Base-by-base conservation (phyloP, 164 flowering plant genomes). In the Paratinospora sagittata region DNA sequence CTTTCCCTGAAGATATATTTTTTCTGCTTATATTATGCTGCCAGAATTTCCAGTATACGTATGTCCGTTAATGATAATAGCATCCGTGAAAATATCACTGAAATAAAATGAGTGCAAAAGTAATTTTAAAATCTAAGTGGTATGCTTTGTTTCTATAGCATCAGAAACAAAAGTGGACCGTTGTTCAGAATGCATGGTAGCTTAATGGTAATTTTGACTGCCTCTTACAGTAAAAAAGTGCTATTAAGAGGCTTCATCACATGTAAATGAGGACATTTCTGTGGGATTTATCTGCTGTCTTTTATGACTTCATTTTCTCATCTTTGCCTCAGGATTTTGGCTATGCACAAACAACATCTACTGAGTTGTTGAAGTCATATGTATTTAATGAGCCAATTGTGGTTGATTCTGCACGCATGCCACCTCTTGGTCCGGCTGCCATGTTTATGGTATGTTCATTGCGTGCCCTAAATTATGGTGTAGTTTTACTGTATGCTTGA, bases 301-400 rank as follows among this genome's bases (percentile, higher is more conserved):
- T 47, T 7, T 68, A 62, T 21, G n/a, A 43, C 57, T 55, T 71
- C 36, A 52, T 60, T n/a, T 6, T 75, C 49, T 61, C 65, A 30
- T 75, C 39, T 72, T 73, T 75, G 66, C 70, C 6, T 34, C 81
- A 94, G 98, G 98, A 94, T 76, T 94, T 92, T 80, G 98, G 97
- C 70, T 94, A 89, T 82, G 93, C 86, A 61, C 98, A 92, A 79
- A 92, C 97, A 68, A 90, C 98, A 63, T 95, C 97, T 23, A 95
- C 98, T 69, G 98, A 95, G 80, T 74, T 89, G 69, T 75, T 92
- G 84, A 95, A 92, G 75, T 90, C 97, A 37, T 92, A 82, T 78
- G 81, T 95, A 52, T 90, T 92, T 75, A 92, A 94, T 82, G 98
- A 95, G 81, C 98, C 97, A 65, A 88, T 95, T 75, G 87, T 86